These are phyloP conservation scores for Penicillium desertorum DNA, from an alignment of 495 filamentous ascomycete genomes.

Conservation along the genomic window DNA sequence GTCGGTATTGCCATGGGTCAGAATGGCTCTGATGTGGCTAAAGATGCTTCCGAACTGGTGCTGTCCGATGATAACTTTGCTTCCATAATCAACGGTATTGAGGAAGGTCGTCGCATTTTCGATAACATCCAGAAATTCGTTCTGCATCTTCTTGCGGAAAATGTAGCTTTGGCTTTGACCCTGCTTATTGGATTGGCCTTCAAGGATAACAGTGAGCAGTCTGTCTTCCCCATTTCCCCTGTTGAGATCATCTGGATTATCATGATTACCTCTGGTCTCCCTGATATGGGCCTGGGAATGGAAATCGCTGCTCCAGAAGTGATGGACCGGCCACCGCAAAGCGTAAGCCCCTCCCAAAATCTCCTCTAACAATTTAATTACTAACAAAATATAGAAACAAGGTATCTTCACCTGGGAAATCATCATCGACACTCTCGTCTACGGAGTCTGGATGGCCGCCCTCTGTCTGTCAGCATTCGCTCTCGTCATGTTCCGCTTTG, in stretches of 20 bases:
- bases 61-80: slow-evolving; percentile 84
- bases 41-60: slow-evolving; percentile 80
- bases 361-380: slow-evolving; percentile 14
- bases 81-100: slow-evolving; percentile 71
- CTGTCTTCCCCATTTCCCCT: slow-evolving; percentile 70
- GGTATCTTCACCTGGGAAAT: slow-evolving; percentile 71
- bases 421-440: slow-evolving; percentile 65
- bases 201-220: slow-evolving; percentile 61
- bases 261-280: slow-evolving; percentile 71
- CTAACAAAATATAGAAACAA: slow-evolving; percentile 49
- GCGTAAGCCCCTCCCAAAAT: slow-evolving; percentile 35
- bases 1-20: slow-evolving; percentile 84
- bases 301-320: slow-evolving; percentile 66
- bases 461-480: slow-evolving; percentile 66
- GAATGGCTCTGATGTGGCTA: slow-evolving; percentile 79
- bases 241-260: slow-evolving; percentile 79
- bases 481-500: slow-evolving; percentile 65
- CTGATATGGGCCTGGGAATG: slow-evolving; percentile 74
- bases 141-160: slow-evolving; percentile 69
- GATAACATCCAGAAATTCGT: slow-evolving; percentile 81
- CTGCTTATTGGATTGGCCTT: slow-evolving; percentile 71
- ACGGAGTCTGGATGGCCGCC: slow-evolving; percentile 68
- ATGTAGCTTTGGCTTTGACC: slow-evolving; percentile 67
- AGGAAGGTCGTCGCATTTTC: slow-evolving; percentile 70
- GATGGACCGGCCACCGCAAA: slow-evolving; percentile 64